A percentile compares a stretch with the other conserved stretches of the same genome.
phyloP scores from a whole-genome alignment of 2,329 filamentous ascomycete genomes.

The Fusarium stilboides region DNA sequence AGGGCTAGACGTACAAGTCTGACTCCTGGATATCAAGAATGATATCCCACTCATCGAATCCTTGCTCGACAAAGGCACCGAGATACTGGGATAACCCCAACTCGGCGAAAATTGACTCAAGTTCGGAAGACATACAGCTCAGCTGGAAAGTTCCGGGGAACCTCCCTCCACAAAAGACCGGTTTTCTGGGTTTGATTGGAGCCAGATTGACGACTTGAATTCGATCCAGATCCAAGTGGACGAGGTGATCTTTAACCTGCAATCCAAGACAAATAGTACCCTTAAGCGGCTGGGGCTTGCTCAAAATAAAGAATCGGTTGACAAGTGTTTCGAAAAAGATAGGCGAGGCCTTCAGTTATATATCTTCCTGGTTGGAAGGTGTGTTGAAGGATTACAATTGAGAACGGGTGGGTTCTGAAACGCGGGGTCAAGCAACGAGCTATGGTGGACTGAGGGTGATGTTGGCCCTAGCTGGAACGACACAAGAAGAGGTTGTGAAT shows the following conservation, averaged over 20 bases:
- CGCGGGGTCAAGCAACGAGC: slow-evolving; percentile 34
- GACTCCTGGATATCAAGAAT: slow-evolving; percentile 88
- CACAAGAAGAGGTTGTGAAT: slow-evolving; percentile 8
- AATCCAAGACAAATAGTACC: not conserved
- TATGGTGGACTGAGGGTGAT: slow-evolving; percentile 23
- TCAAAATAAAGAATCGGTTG: not conserved
- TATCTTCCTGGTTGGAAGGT: slow-evolving; percentile 5
- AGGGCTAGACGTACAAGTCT: slow-evolving; percentile 74
- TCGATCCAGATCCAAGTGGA: slow-evolving; percentile 14
- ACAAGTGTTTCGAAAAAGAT: not conserved
- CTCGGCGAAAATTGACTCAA: slow-evolving; percentile 78
- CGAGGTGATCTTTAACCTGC: not conserved
- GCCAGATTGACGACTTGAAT: slow-evolving; percentile 36
- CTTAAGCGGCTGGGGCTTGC: not conserved
- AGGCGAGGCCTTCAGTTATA: not conserved
- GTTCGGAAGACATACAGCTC: slow-evolving; percentile 66
- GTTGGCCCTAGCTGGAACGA: not conserved
- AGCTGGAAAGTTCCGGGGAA: slow-evolving; percentile 36
- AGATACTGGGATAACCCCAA: slow-evolving; percentile 86
- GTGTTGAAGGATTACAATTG: slow-evolving; percentile 7
- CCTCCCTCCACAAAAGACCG: slow-evolving; percentile 19
- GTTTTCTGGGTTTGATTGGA: slow-evolving; percentile 33
- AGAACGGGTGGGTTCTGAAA: slow-evolving; percentile 34
- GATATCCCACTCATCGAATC: slow-evolving; percentile 88
- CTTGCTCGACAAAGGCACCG: slow-evolving; percentile 79